Evolutionary conservation across 2,329 filamentous ascomycete genomes (phyloP), one percentile per base, ranked within the genome.

Genomic region (Ceratocystis ficicola): DNA sequence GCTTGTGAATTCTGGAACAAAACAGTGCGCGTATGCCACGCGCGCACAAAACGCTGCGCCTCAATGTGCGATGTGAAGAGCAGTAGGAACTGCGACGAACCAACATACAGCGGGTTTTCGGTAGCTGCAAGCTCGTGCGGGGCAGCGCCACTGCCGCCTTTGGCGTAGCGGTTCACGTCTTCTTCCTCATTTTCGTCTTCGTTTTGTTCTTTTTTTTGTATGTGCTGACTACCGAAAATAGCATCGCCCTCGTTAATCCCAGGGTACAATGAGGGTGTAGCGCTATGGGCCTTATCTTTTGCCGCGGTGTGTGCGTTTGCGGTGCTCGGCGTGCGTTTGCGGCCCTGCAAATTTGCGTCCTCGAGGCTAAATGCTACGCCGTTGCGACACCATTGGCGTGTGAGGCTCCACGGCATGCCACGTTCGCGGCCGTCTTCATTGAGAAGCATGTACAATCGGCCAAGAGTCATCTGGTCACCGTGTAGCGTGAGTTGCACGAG

Each of bases 401-500:
- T 68, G 44, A 72, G 65, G 17, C 69, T 68, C 71, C 71, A 72
- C 25, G 65, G 64, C n/a, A 71, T 65, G 44, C 69, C 70, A 15
- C 79, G 76, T 32, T 73, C 72, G 4, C 63, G 63, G n/a, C 76
- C 78, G 71, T 83, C 80, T 10, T 73, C 73, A 3, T 70, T 71
- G 62, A 83, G 74, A 46, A 76, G 74, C 32, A 68, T 70, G 55
- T 72, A 73, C 48, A 82, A 70, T 44, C 65, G 62, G 67, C 70
- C 65, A 25, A 68, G 65, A 4, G 69, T 69, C 36, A 71, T 69
- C 36, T 73, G 71, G 57, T 74, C 74, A 52, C 73, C 74, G 22
- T 73, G 72, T 15, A 79, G 69, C 5, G 63, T 64, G 3, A 69
- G 32, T 32, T 70, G 71, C 15, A 79, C 68, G 5, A 79, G 59